Percentiles rank a stretch among this genome's conserved stretches.
Conservation (phyloP, 2,329 filamentous ascomycete genomes). For the Coniella vitis region DNA sequence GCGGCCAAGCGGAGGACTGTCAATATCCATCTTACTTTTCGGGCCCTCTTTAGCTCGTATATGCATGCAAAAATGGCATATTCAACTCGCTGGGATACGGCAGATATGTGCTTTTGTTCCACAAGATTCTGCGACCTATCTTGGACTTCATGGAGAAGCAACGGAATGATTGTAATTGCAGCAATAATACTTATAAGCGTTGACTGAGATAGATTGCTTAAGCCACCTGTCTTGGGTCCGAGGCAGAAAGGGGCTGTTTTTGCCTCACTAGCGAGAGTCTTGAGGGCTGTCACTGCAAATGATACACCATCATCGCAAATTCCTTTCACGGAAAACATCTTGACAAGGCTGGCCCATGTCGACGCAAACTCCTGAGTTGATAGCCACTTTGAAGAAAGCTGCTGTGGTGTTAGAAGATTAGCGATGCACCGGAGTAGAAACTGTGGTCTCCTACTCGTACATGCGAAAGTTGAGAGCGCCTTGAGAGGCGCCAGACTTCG, state of each 20-base stretch:
- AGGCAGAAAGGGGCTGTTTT: background rate
- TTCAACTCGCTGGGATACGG: slow-evolving; percentile 18
- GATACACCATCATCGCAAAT: slow-evolving; percentile 27
- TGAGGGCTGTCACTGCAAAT: slow-evolving; percentile 30
- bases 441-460: slow-evolving; percentile 23
- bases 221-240: slow-evolving; percentile 8
- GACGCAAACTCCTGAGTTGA: slow-evolving; percentile 33
- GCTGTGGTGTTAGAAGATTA: slow-evolving; percentile 26
- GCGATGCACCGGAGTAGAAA: slow-evolving; percentile 33
- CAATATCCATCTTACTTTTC: slow-evolving; percentile 10
- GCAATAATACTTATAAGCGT: slow-evolving; percentile 35
- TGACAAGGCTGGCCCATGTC: slow-evolving; percentile 34
- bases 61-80: slow-evolving; percentile 23
- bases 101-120: slow-evolving; percentile 3
- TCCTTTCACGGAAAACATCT: slow-evolving; percentile 26
- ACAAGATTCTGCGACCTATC: background rate
- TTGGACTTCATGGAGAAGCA: slow-evolving; percentile 21
- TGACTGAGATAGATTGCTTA: slow-evolving; percentile 24
- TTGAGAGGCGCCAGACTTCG: slow-evolving; percentile 25
- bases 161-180: slow-evolving; percentile 31
- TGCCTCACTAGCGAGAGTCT: slow-evolving; percentile 22
- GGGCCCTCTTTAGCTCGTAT: slow-evolving; percentile 7
- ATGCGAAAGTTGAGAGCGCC: slow-evolving; percentile 28
- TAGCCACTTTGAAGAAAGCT: slow-evolving; percentile 37
- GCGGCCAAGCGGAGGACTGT: slow-evolving; percentile 11